Percentiles rank a stretch among this genome's conserved stretches.
Conservation (phyloP, 345 rosid species). For the Raphanus sativus region DNA sequence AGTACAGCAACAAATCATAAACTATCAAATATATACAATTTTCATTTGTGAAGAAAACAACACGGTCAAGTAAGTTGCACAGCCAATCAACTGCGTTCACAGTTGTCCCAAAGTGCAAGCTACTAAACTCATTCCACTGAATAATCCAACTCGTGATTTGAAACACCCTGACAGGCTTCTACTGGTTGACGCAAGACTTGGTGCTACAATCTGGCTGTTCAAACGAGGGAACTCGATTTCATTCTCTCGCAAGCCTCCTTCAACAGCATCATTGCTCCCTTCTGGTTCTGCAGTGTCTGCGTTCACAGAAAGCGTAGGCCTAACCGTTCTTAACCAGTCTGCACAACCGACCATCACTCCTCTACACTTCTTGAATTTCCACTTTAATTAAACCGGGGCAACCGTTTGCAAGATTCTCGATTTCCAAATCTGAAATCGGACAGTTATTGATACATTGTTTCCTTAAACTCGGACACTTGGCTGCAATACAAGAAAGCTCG, state of each 20-base stretch:
- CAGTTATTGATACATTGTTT: constrained; percentile 80
- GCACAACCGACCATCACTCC: constrained; percentile 54
- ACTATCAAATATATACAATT: too few species aligned
- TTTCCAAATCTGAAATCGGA: constrained; percentile 57
- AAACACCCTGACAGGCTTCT: constrained; percentile 55
- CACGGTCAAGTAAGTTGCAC: not conserved
- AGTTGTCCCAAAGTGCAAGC: constrained; percentile 79
- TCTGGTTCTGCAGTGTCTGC: constrained; percentile 59
- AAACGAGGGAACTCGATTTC: constrained; percentile 48
- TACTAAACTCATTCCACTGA: constrained; percentile 65
- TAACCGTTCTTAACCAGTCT: constrained; percentile 50
- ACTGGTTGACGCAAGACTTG: constrained; percentile 49
- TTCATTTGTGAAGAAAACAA: too few species aligned
- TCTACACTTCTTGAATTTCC: constrained; percentile 76
- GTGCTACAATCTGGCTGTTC: constrained; percentile 38
- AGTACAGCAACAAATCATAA: too few species aligned
- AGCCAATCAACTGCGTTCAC: constrained; percentile 38
- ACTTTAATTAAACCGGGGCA: constrained; percentile 75
- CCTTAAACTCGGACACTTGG: constrained; percentile 61
- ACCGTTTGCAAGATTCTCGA: constrained; percentile 67
- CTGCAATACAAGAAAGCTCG: constrained; percentile 72
- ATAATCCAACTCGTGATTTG: constrained; percentile 63
- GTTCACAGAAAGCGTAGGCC: constrained; percentile 56
- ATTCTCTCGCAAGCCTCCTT: constrained; percentile 49
- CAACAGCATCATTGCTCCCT: constrained; percentile 52